These are phyloP conservation scores for Umbilicus rupestris DNA, from an alignment of 164 flowering plant genomes.

Conservation along the genomic window DNA sequence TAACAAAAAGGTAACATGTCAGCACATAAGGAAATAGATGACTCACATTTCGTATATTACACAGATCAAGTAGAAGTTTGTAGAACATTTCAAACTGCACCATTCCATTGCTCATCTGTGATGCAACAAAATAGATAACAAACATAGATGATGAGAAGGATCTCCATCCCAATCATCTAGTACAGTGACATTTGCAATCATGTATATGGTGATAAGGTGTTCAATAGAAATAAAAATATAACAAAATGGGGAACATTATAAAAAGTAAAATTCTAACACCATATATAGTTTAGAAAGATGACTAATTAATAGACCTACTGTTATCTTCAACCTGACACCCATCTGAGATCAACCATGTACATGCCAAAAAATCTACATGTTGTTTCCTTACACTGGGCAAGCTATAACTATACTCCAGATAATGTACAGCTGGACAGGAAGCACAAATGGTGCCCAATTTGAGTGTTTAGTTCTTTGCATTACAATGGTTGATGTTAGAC, in stretches of 20 bases:
- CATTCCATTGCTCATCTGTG: conserved; percentile 58
- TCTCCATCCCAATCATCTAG: background rate
- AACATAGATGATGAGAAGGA: background rate
- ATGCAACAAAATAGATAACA: conserved; percentile 5
- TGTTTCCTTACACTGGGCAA: background rate
- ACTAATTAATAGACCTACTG: background rate
- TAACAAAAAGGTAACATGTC: background rate
- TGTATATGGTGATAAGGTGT: background rate
- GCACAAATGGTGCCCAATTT: background rate
- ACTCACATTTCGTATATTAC: conserved; percentile 64
- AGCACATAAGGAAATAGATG: background rate
- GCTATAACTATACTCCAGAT: background rate
- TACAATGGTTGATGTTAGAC: background rate
- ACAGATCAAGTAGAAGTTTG: conserved; percentile 55
- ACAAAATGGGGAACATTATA: background rate
- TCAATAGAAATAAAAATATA: background rate
- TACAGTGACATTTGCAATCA: background rate
- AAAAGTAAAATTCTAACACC: background rate
- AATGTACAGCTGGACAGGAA: background rate
- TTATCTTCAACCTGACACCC: background rate
- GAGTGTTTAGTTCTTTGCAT: background rate
- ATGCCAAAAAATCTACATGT: background rate
- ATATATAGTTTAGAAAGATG: background rate
- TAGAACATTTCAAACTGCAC: conserved; percentile 36
- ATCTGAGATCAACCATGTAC: background rate